Conservation (phyloP, 2,329 filamentous ascomycete species). For the Coniochaeta ligniaria region DNA sequence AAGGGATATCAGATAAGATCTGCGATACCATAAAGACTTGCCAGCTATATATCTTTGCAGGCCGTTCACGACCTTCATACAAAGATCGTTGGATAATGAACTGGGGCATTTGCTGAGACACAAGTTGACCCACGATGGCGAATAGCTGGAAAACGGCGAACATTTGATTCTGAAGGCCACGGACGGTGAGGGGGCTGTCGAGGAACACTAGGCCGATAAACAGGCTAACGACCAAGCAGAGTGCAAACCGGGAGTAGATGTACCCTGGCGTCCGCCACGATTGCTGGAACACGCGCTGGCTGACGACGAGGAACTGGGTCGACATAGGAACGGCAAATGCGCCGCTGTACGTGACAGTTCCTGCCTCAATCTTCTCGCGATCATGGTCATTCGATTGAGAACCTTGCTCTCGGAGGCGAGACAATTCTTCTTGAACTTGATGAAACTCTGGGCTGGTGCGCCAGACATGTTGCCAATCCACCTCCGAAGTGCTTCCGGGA, state of each 20-base stretch:
- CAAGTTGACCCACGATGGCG: neutral
- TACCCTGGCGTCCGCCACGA: slow-evolving; percentile 74
- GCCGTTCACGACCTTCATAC: slow-evolving; percentile 60
- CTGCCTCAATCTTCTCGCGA: slow-evolving; percentile 1
- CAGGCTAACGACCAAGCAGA: slow-evolving; percentile 28
- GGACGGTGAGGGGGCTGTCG: no score
- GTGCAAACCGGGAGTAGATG: slow-evolving; percentile 61
- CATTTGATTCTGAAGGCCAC: no score
- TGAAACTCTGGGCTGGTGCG: slow-evolving; percentile 50
- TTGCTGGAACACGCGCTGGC: slow-evolving; percentile 63
- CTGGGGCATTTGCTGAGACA: slow-evolving; percentile 51
- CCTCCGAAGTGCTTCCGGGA: slow-evolving; percentile 52
- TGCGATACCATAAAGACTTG: slow-evolving; percentile 58
- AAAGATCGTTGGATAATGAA: slow-evolving; percentile 59
- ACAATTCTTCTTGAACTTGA: no score
- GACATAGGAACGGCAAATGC: slow-evolving; percentile 65
- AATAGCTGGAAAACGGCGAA: no score
- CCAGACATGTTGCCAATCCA: slow-evolving; percentile 61
- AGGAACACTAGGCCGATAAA: slow-evolving; percentile 59
- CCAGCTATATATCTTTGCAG: slow-evolving; percentile 60
- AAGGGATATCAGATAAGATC: slow-evolving; percentile 61
- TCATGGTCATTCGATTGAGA: no score
- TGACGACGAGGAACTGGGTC: slow-evolving; percentile 53
- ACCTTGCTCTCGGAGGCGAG: no score
- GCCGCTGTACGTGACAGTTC: slow-evolving; percentile 15